Evolutionary conservation across 2,329 filamentous ascomycete species (phyloP).

Genomic region (Aspergillus japonicus): DNA sequence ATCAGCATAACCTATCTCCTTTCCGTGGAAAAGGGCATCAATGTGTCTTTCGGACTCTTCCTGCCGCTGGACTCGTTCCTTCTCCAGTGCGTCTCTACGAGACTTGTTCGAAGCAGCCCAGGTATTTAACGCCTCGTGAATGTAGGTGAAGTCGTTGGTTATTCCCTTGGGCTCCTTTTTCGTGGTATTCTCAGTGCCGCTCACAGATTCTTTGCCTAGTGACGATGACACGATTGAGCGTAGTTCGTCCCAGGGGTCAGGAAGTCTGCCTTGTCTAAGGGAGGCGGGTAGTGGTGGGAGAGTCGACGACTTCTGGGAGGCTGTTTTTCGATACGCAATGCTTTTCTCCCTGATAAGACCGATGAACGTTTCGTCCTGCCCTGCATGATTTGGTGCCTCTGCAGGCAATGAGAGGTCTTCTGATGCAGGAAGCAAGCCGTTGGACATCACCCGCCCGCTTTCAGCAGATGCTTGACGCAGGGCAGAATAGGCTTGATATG

Average conservation of each 20-base stretch:
- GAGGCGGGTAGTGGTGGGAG: conserved; percentile 32
- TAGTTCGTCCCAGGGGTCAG: conserved; percentile 32
- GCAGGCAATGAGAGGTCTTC: conserved; percentile 19
- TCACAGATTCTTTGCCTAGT: conserved; percentile 34
- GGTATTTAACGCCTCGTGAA: conserved; percentile 39
- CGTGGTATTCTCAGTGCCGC: conserved; percentile 33
- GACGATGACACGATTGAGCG: conserved; percentile 36
- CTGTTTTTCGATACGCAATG: conserved; percentile 36
- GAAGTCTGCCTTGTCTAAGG: conserved; percentile 31
- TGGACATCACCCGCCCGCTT: conserved; percentile 45
- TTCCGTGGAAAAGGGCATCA: conserved; percentile 55
- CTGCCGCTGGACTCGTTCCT: conserved; percentile 50
- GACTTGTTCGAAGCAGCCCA: conserved; percentile 50
- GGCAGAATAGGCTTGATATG: conserved; percentile 49
- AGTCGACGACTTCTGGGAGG: conserved; percentile 26
- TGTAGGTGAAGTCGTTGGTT: conserved; percentile 45
- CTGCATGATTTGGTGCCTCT: conserved; percentile 25
- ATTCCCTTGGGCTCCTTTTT: conserved; percentile 36
- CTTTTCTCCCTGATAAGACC: conserved; percentile 49
- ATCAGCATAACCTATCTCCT: conserved; percentile 59
- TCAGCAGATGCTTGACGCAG: conserved; percentile 46
- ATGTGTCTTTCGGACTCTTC: conserved; percentile 54
- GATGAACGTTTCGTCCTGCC: conserved; percentile 48
- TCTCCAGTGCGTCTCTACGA: conserved; percentile 47
- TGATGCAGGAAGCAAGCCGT: conserved; percentile 25